These are phyloP conservation scores for Larix sibirica DNA, from an alignment of 83 land plant genomes.

Conservation along the genomic window DNA sequence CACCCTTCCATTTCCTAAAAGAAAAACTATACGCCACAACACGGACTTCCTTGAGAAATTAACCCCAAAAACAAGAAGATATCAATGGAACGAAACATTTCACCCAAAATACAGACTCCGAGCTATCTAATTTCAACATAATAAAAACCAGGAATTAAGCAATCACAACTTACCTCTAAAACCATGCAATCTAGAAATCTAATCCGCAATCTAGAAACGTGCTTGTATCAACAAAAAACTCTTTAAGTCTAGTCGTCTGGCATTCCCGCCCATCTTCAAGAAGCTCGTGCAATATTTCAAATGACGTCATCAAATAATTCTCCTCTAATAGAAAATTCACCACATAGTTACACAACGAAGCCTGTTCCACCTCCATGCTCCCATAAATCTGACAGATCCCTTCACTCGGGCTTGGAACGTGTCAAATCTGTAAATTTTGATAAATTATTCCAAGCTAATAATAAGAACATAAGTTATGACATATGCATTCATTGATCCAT, in stretches of 20 bases:
- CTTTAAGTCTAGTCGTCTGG: conserved; percentile 80
- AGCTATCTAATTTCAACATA: no score
- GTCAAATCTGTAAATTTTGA: no score
- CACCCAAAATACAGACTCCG: neutral
- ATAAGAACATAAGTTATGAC: no score
- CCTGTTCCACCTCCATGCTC: conserved; percentile 68
- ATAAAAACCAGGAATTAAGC: neutral
- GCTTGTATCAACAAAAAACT: conserved; percentile 71
- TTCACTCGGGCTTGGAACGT: neutral
- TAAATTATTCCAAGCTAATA: no score
- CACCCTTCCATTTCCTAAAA: neutral
- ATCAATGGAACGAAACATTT: neutral
- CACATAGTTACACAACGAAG: conserved; percentile 87
- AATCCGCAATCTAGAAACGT: conserved; percentile 86
- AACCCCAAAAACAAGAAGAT: neutral
- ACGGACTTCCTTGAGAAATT: neutral
- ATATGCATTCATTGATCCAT: no score
- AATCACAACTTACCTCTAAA: conserved; percentile 48
- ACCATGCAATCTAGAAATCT: conserved; percentile 69
- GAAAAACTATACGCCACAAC: no score
- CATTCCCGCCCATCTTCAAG: conserved; percentile 84
- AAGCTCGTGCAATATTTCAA: conserved; percentile 95
- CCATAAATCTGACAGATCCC: neutral
- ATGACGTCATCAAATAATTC: conserved; percentile 82
- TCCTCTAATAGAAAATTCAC: conserved; percentile 89